Evolutionary conservation across 164 flowering plant genomes (phyloP).

Genomic region (Magnolia changhungtana): DNA sequence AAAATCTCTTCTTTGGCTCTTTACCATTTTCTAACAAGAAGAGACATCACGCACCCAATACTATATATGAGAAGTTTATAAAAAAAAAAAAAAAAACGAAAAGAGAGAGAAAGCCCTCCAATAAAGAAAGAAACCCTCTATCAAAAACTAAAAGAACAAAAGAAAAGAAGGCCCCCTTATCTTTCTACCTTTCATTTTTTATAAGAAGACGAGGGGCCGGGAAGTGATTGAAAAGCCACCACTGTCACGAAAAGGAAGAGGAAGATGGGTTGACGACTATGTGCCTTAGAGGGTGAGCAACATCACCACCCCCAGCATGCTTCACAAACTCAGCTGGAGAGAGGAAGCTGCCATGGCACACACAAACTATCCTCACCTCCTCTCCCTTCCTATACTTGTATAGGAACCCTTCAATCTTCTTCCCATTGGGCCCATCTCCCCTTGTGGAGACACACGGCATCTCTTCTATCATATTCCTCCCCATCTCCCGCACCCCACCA

Average conservation of each 20-base stretch:
- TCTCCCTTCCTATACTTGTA: constrained; percentile 68
- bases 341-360: constrained; percentile 79
- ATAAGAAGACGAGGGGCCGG: background rate
- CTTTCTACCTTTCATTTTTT: background rate
- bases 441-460: constrained; percentile 82
- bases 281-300: constrained; percentile 66
- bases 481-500: constrained; percentile 20
- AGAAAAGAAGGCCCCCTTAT: background rate
- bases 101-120: background rate
- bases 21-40: background rate
- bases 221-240: background rate
- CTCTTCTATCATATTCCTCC: constrained; percentile 43
- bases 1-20: no score
- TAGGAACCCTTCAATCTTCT: constrained; percentile 67
- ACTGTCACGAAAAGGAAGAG: constrained; percentile 23
- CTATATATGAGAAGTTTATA: background rate
- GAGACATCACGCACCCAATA: background rate
- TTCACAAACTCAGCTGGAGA: constrained; percentile 84
- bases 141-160: background rate
- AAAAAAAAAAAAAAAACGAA: background rate
- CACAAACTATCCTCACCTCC: constrained; percentile 78
- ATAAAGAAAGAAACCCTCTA: background rate
- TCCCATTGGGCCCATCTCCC: constrained; percentile 70
- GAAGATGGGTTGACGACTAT: constrained; percentile 62
- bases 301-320: constrained; percentile 86